phyloP scores from a whole-genome alignment of 148 eudicot species.

The Euryodendron excelsum region DNA sequence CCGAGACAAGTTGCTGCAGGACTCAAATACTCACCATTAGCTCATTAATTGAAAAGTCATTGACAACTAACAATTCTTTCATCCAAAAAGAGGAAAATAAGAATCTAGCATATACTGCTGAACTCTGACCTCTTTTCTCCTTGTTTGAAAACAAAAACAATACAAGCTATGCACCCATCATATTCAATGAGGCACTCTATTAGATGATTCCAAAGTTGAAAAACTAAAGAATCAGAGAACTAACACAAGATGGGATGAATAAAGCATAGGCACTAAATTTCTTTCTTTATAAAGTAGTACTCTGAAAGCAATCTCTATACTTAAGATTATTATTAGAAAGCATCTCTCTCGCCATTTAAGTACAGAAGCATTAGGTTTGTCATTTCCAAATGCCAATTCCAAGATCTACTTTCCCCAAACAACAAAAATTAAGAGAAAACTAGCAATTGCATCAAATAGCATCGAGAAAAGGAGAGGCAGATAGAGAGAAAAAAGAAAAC shows the following conservation, averaged over 20 bases:
- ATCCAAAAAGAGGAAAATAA: neutral
- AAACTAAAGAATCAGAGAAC: neutral
- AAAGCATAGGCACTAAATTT: neutral
- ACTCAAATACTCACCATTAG: neutral
- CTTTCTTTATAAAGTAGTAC: neutral
- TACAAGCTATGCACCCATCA: neutral
- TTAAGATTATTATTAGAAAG: too few species aligned
- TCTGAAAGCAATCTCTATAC: neutral
- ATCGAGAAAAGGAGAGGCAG: too few species aligned
- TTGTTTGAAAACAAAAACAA: neutral
- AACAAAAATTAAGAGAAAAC: too few species aligned
- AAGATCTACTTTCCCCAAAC: too few species aligned
- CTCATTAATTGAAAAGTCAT: slow-evolving; percentile 8
- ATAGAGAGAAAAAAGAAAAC: too few species aligned
- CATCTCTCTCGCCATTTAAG: too few species aligned
- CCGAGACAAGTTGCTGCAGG: slow-evolving; percentile 95
- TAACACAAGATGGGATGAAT: neutral
- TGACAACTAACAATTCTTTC: neutral
- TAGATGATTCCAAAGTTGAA: neutral
- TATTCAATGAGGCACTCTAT: neutral
- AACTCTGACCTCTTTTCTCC: neutral
- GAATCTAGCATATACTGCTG: neutral
- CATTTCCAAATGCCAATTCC: too few species aligned
- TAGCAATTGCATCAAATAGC: too few species aligned
- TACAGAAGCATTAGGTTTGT: too few species aligned